Evolutionary conservation across 192 early-diverging fungal genomes (phyloP).

Genomic region (Kappamyces sp.): DNA sequence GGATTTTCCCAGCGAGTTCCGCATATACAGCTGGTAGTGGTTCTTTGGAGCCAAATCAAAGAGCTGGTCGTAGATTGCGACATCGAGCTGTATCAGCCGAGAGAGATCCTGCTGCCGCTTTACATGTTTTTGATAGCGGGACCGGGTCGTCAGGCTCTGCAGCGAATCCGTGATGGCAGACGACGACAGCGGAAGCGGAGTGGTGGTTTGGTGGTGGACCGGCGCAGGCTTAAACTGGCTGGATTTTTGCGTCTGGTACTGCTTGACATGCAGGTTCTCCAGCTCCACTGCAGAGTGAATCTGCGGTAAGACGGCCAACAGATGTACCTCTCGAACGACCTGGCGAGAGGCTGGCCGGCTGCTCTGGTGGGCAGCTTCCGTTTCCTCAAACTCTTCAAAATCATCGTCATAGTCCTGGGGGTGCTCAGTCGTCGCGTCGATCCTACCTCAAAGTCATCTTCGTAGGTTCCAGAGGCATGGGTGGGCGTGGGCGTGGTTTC

Average conservation of each 20-base stretch:
- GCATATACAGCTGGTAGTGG: constrained; percentile 51
- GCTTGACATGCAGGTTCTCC: background rate
- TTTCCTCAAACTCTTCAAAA: constrained; percentile 36
- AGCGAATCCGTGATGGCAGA: background rate
- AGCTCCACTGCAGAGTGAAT: background rate
- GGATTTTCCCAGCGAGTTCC: constrained; percentile 28
- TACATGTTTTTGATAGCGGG: constrained; percentile 13
- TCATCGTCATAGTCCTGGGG: constrained; percentile 34
- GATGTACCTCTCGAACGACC: no score
- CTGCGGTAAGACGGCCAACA: background rate
- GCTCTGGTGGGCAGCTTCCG: background rate
- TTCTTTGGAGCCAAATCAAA: constrained; percentile 46
- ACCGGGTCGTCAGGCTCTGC: background rate
- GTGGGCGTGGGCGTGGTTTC: no score
- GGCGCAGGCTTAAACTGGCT: background rate
- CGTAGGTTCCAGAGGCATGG: constrained; percentile 8
- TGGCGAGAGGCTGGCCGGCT: background rate
- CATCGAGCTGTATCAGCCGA: constrained; percentile 39
- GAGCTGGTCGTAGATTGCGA: constrained; percentile 31
- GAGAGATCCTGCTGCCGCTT: constrained; percentile 27
- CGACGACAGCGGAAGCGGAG: background rate
- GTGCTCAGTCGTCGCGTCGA: constrained; percentile 33
- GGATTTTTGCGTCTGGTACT: constrained; percentile 1
- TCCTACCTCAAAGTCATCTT: constrained; percentile 28
- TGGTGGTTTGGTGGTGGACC: background rate